phyloP scores from a whole-genome alignment of 305 asterid genomes.

The Nicotiana rustica region DNA sequence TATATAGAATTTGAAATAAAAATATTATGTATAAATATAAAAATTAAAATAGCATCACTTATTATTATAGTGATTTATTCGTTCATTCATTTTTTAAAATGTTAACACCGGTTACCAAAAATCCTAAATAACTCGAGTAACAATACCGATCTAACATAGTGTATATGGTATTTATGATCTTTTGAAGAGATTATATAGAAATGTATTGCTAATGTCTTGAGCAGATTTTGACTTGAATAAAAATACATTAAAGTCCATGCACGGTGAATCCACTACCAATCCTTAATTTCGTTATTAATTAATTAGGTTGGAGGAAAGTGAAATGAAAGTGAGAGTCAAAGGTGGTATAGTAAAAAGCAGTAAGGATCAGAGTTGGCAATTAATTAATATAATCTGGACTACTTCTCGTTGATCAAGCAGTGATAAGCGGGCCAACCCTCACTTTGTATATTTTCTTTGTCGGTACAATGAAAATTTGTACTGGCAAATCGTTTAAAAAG shows the following conservation, averaged over 20 bases:
- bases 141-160: no score
- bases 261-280: not conserved
- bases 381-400: not conserved
- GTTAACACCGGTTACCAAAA: no score
- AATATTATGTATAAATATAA: no score
- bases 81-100: no score
- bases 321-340: not conserved
- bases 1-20: no score
- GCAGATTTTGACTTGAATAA: not conserved
- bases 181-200: no score
- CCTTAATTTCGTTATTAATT: not conserved
- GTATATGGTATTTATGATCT: no score
- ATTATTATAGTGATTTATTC: no score
- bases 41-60: no score
- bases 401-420: not conserved
- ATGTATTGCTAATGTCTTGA: not conserved
- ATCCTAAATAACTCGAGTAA: no score
- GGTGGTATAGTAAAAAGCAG: not conserved
- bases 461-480: no score
- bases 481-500: not conserved
- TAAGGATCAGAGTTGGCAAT: not conserved
- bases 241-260: not conserved
- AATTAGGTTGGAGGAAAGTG: not conserved
- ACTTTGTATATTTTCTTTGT: not conserved
- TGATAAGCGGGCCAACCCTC: not conserved